A percentile compares a stretch with the other conserved stretches of the same genome.
phyloP scores from a whole-genome alignment of 129 eudicot species.

The Chrysanthemum lavandulifolium region DNA sequence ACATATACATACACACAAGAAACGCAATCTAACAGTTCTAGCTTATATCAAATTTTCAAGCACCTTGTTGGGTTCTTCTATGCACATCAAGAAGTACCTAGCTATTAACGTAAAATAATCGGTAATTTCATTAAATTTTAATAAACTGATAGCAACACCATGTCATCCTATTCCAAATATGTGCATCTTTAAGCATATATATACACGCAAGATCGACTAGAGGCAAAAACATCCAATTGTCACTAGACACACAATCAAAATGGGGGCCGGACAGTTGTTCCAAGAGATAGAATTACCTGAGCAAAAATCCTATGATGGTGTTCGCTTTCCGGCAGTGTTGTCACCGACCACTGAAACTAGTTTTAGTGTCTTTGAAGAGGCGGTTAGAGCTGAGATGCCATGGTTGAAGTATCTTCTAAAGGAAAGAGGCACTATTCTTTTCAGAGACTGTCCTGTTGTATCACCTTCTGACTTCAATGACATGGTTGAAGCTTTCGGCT shows the following conservation, averaged over 20 bases:
- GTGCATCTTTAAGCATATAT: background rate
- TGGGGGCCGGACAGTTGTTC: conserved; percentile 21
- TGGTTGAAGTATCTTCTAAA: conserved; percentile 55
- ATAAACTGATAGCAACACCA: too few species aligned
- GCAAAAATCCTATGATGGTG: conserved; percentile 31
- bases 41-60: too few species aligned
- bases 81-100: too few species aligned
- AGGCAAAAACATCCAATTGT: too few species aligned
- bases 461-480: conserved; percentile 66
- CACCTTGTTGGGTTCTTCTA: too few species aligned
- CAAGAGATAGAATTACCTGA: conserved; percentile 37
- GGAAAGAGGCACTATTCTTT: conserved; percentile 56
- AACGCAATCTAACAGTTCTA: too few species aligned
- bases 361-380: conserved; percentile 21
- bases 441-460: conserved; percentile 50
- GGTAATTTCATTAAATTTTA: too few species aligned
- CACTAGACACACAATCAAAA: background rate
- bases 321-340: background rate
- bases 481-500: conserved; percentile 79
- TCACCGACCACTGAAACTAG: background rate
- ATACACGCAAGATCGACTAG: background rate
- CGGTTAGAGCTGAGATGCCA: conserved; percentile 45
- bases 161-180: too few species aligned
- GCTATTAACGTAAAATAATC: too few species aligned
- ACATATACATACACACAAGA: too few species aligned